Percentiles rank a stretch among this genome's conserved stretches.
These are phyloP conservation scores for Lipomyces starkeyi DNA, from an alignment of 805 yeast genomes.

Conservation along the genomic window DNA sequence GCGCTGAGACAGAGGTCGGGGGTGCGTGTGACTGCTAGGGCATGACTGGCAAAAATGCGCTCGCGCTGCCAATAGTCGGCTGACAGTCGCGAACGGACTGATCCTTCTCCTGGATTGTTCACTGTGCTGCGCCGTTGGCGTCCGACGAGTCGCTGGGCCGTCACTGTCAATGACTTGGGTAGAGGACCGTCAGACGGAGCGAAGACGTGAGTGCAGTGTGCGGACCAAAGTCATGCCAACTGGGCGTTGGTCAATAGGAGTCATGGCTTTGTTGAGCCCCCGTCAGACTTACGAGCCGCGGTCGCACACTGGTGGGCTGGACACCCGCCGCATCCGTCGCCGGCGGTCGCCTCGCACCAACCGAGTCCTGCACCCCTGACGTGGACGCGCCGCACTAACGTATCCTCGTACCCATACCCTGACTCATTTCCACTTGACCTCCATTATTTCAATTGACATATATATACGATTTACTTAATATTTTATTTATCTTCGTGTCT, in stretches of 20 bases:
- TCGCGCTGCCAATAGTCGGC: too few relatives aligned
- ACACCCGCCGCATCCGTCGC: slow-evolving; percentile 26
- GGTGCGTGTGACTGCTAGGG: too few relatives aligned
- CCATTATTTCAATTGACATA: neutral
- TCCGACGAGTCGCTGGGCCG: too few relatives aligned
- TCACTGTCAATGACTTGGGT: too few relatives aligned
- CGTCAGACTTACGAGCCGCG: too few relatives aligned
- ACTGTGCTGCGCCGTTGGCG: too few relatives aligned
- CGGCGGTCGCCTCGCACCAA: slow-evolving; percentile 16
- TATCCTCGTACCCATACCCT: neutral
- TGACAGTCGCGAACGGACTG: too few relatives aligned
- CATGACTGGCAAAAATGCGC: too few relatives aligned
- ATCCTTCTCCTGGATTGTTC: too few relatives aligned
- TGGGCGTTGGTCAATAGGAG: neutral
- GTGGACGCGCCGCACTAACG: slow-evolving; percentile 15
- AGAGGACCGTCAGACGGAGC: too few relatives aligned
- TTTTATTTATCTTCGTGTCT: neutral
- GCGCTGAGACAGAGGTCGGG: too few relatives aligned
- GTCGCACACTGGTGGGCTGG: slow-evolving; percentile 1
- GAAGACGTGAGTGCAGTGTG: too few relatives aligned
- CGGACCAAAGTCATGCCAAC: neutral
- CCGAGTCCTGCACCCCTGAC: slow-evolving; percentile 21
- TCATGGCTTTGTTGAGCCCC: neutral
- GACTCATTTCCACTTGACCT: neutral
- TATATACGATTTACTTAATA: neutral